Conservation (phyloP, 2,329 filamentous ascomycete species). For the Bertia moriformis region DNA sequence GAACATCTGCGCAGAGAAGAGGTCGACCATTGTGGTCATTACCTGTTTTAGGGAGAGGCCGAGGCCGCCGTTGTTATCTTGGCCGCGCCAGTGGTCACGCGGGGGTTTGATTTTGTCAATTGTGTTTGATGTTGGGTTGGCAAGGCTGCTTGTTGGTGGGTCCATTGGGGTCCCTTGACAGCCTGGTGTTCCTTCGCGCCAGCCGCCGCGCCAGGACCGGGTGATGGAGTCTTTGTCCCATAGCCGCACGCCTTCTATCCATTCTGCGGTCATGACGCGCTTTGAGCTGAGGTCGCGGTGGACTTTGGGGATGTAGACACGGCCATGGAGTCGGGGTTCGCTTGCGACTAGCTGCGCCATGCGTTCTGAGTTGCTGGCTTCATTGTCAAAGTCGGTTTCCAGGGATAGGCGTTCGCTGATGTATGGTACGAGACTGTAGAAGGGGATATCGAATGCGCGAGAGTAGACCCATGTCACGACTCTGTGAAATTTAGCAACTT, state of each 20-base stretch:
- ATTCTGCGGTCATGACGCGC: constrained; percentile 84
- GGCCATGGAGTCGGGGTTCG: constrained; percentile 61
- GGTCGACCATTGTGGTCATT: constrained; percentile 91
- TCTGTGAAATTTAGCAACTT: constrained; percentile 19
- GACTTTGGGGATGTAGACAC: constrained; percentile 78
- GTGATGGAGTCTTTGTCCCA: constrained; percentile 83
- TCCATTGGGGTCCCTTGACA: constrained; percentile 52
- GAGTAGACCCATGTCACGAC: constrained; percentile 73
- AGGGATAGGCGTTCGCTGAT: constrained; percentile 82
- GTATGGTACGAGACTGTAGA: constrained; percentile 82
- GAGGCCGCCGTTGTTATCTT: constrained; percentile 60
- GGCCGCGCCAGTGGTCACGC: constrained; percentile 64
- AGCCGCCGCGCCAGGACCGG: constrained; percentile 63
- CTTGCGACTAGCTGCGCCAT: constrained; percentile 66
- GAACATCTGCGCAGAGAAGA: constrained; percentile 97
- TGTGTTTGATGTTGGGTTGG: constrained; percentile 16
- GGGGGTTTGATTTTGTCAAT: constrained; percentile 58
- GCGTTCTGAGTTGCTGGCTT: constrained; percentile 72
- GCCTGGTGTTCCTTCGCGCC: constrained; percentile 64
- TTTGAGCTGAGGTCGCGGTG: constrained; percentile 70
- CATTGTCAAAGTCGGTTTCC: constrained; percentile 88
- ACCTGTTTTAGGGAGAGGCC: constrained; percentile 72
- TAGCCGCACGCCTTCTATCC: constrained; percentile 86
- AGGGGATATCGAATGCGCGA: constrained; percentile 79
- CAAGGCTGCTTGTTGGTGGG: constrained; percentile 24